These are phyloP conservation scores for Starmerella apicola DNA, from an alignment of 805 yeast species.

Conservation along the genomic window DNA sequence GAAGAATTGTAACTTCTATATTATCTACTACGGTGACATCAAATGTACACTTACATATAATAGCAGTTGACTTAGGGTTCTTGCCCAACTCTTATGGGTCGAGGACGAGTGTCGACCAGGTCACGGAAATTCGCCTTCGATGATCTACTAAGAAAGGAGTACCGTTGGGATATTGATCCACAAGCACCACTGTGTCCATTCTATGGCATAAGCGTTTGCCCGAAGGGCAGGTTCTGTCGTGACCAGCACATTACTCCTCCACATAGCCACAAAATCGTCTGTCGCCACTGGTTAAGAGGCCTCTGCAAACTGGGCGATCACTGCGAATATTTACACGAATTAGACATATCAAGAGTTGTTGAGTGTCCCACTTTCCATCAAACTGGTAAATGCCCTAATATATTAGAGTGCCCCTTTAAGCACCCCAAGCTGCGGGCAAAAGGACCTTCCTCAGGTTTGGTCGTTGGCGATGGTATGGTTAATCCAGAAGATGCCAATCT, in stretches of 20 bases:
- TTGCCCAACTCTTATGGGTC: too few relatives aligned
- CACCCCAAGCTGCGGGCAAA: slow-evolving; percentile 32
- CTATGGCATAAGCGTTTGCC: slow-evolving; percentile 61
- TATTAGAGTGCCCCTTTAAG: slow-evolving; percentile 84
- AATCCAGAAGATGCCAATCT: slow-evolving; percentile 30
- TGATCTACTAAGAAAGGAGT: slow-evolving; percentile 67
- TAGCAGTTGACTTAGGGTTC: too few relatives aligned
- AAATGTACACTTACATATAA: too few relatives aligned
- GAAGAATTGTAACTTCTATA: too few relatives aligned
- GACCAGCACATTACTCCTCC: slow-evolving; percentile 67
- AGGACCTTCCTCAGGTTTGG: slow-evolving; percentile 50
- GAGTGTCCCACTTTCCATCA: slow-evolving; percentile 83
- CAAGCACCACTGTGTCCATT: slow-evolving; percentile 79
- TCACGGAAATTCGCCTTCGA: slow-evolving; percentile 55
- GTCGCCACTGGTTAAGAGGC: slow-evolving; percentile 97
- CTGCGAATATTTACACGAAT: slow-evolving; percentile 93
- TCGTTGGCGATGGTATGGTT: slow-evolving; percentile 1
- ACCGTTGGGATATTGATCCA: slow-evolving; percentile 71
- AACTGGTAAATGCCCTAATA: slow-evolving; percentile 62
- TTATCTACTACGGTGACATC: too few relatives aligned
- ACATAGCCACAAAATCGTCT: slow-evolving; percentile 68
- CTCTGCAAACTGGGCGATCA: slow-evolving; percentile 92
- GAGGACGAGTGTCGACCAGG: slow-evolving; percentile 15
- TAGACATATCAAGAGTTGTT: slow-evolving; percentile 88
- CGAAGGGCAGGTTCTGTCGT: slow-evolving; percentile 74